Conservation (phyloP, 805 yeast genomes). For the Metschnikowia dekortorum region DNA sequence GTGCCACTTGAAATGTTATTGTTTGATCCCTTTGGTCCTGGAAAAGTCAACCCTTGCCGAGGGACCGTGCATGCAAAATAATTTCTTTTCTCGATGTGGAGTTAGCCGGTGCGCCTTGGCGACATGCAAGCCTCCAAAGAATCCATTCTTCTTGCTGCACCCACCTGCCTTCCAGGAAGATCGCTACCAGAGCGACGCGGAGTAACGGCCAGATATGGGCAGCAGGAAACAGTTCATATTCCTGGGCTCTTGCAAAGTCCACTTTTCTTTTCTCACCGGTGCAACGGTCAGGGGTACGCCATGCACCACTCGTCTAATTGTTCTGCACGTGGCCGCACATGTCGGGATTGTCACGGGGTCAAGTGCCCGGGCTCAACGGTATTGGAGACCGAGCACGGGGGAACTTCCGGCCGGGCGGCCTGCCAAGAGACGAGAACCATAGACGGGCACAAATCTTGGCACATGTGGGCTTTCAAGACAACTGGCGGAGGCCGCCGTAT, state of each 20-base stretch:
- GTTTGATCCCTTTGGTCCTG: not conserved
- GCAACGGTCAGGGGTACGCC: not conserved
- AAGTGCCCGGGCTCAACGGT: not conserved
- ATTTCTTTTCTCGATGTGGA: not conserved
- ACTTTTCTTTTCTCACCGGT: not conserved
- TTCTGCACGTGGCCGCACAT: not conserved
- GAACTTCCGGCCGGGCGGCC: too few relatives aligned
- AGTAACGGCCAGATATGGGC: not conserved
- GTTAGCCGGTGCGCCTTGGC: conserved; percentile 3
- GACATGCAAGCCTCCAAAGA: not conserved
- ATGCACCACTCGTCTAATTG: conserved; percentile 1
- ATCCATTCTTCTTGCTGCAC: not conserved
- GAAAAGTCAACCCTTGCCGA: not conserved
- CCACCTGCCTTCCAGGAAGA: not conserved
- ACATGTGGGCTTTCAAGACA: too few relatives aligned
- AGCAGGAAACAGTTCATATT: too few relatives aligned
- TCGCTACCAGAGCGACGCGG: not conserved
- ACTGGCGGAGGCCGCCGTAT: not conserved
- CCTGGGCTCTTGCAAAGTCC: not conserved
- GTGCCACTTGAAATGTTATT: too few relatives aligned
- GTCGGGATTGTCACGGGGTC: not conserved
- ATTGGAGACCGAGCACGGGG: not conserved
- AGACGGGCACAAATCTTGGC: too few relatives aligned
- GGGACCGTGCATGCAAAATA: not conserved
- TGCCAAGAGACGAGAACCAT: too few relatives aligned